phyloP scores from a whole-genome alignment of 148 eudicot species.

The Oxyria digyna region DNA sequence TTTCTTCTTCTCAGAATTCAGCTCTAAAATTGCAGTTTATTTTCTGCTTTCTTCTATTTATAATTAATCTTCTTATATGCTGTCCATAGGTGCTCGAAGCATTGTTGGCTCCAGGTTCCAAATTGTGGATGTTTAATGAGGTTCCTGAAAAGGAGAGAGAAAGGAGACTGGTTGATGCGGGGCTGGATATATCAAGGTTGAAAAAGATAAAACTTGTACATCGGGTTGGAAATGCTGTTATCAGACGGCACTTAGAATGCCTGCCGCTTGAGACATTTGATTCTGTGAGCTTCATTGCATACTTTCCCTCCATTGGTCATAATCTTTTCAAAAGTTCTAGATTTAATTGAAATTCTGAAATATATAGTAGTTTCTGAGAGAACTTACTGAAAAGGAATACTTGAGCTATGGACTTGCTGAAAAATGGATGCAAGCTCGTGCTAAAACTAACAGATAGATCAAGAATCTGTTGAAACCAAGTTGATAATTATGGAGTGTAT shows the following conservation, averaged over 20 bases:
- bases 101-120: slow-evolving; percentile 73
- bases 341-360: neutral
- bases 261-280: slow-evolving; percentile 89
- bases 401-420: too few relatives aligned
- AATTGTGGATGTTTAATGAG: slow-evolving; percentile 93
- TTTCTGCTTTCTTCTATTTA: neutral
- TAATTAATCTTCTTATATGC: neutral
- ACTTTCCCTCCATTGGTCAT: neutral
- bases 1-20: neutral
- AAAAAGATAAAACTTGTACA: slow-evolving; percentile 71
- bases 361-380: neutral
- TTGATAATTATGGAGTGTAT: too few relatives aligned
- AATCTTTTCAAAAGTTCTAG: neutral
- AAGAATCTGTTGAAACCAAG: too few relatives aligned
- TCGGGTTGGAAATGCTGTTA: slow-evolving; percentile 86
- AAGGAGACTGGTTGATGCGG: slow-evolving; percentile 74
- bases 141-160: slow-evolving; percentile 71
- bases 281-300: slow-evolving; percentile 52
- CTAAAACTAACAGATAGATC: neutral
- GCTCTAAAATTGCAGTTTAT: neutral
- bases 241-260: slow-evolving; percentile 63
- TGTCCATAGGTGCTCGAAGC: slow-evolving; percentile 66
- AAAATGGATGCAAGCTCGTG: too few relatives aligned
- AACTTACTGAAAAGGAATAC: neutral
- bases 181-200: slow-evolving; percentile 61